A percentile compares a stretch with the other conserved stretches of the same genome.
phyloP scores from a whole-genome alignment of 1,139 yeast genomes.

The Candida sp. region DNA sequence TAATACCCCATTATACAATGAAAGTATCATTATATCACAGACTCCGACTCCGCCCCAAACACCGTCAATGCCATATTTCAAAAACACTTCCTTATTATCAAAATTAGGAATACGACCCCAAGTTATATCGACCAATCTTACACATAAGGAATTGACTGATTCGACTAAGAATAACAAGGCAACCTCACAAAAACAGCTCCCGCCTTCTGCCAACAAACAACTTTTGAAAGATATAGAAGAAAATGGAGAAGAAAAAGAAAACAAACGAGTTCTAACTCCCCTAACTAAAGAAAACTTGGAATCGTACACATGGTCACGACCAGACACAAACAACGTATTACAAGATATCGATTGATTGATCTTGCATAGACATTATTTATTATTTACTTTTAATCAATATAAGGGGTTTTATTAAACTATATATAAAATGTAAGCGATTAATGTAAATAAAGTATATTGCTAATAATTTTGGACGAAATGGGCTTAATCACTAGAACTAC shows the following conservation, averaged over 20 bases:
- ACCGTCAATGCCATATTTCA: slow-evolving; percentile 29
- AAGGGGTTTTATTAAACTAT: too few relatives aligned
- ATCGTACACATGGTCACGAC: slow-evolving; percentile 22
- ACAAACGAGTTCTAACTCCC: slow-evolving; percentile 13
- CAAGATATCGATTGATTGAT: slow-evolving; percentile 23
- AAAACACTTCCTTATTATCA: slow-evolving; percentile 34
- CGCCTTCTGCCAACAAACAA: neutral
- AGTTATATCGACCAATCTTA: slow-evolving; percentile 31
- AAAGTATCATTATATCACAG: slow-evolving; percentile 26
- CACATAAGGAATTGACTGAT: slow-evolving; percentile 7
- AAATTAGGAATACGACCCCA: slow-evolving; percentile 44
- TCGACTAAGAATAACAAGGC: slow-evolving; percentile 2
- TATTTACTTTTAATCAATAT: neutral
- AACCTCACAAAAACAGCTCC: neutral
- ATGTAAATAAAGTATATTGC: too few relatives aligned
- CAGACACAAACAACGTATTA: slow-evolving; percentile 10
- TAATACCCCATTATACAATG: slow-evolving; percentile 30
- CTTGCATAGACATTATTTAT: neutral
- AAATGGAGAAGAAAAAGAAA: slow-evolving; percentile 11
- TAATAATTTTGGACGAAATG: too few relatives aligned
- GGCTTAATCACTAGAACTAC: slow-evolving; percentile 8
- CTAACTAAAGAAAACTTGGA: slow-evolving; percentile 34
- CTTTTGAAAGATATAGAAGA: slow-evolving; percentile 3
- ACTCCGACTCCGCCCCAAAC: slow-evolving; percentile 17
- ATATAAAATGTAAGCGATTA: too few relatives aligned